A percentile compares a stretch with the other conserved stretches of the same genome.
Conservation (phyloP, 176 grass and related monocot species). For the Miscanthus lutarioriparius region DNA sequence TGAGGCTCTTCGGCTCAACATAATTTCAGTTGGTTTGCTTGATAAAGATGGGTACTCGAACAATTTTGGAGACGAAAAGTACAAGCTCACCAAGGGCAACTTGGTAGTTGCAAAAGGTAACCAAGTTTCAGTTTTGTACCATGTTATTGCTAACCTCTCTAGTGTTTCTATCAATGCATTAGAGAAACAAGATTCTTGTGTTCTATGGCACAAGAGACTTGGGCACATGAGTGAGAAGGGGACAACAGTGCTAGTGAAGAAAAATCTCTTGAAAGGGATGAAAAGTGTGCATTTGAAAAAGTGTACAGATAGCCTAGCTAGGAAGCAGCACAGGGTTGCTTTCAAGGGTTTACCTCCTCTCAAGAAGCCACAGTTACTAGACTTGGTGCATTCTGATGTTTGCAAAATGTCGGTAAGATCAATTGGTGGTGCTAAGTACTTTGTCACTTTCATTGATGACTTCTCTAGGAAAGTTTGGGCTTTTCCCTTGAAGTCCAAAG, state of each 20-base stretch:
- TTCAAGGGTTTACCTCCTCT: too few relatives aligned
- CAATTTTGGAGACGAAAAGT: background rate
- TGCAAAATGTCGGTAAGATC: too few relatives aligned
- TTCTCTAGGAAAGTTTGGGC: too few relatives aligned
- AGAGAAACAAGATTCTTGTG: constrained; percentile 1
- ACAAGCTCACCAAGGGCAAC: constrained; percentile 1
- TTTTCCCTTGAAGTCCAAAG: constrained; percentile 13
- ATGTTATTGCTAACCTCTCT: background rate
- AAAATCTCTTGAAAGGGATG: background rate
- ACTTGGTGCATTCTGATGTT: too few relatives aligned
- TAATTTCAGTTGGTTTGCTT: background rate
- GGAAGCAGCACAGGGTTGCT: background rate
- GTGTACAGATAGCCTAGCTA: background rate
- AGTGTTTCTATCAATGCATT: background rate
- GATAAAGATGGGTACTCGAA: background rate
- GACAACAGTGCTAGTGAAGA: background rate
- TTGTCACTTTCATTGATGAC: too few relatives aligned
- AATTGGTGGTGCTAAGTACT: too few relatives aligned
- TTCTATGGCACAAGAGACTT: constrained; percentile 9
- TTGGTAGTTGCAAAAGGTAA: background rate
- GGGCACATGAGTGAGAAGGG: constrained; percentile 5
- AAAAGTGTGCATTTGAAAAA: constrained; percentile 11
- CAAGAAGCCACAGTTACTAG: too few relatives aligned
- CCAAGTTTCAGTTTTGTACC: background rate
- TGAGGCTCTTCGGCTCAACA: background rate